Evolutionary conservation across 192 early-diverging fungal species (phyloP).

Genomic region (Podila minutissima): DNA sequence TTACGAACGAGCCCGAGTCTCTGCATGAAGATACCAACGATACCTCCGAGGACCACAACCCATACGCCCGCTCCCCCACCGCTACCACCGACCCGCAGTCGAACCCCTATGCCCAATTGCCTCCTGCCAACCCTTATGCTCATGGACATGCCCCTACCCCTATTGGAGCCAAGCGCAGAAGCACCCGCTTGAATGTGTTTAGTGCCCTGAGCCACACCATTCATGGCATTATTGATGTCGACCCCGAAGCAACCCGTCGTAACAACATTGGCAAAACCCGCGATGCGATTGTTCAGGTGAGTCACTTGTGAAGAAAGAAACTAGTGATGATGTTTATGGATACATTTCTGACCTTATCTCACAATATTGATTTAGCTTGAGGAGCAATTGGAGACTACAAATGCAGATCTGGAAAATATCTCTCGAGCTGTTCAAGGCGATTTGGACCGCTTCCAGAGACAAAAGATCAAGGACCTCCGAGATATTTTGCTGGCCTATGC

Average conservation of each 20-base stretch:
- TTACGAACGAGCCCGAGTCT: conserved; percentile 33
- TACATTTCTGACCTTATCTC: not conserved
- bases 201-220: conserved; percentile 75
- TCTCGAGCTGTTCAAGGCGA: conserved; percentile 88
- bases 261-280: conserved; percentile 89
- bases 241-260: conserved; percentile 89
- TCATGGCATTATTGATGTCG: conserved; percentile 95
- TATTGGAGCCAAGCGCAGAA: conserved; percentile 34
- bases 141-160: conserved; percentile 19
- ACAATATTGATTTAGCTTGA: conserved; percentile 61
- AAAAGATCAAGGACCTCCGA: conserved; percentile 89
- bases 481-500: conserved; percentile 82
- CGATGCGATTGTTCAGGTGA: conserved; percentile 76
- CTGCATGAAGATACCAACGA: conserved; percentile 8
- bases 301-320: not conserved
- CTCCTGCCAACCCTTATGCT: conserved; percentile 32
- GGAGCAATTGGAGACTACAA: conserved; percentile 77
- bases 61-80: conserved; percentile 24
- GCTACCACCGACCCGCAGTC: not conserved
- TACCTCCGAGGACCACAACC: conserved; percentile 9
- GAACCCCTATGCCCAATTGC: conserved; percentile 33
- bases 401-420: conserved; percentile 76
- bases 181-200: conserved; percentile 61
- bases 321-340: not conserved
- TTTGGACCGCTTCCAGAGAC: conserved; percentile 93